These are phyloP conservation scores for Laburnicola sp. DNA, from an alignment of 2,329 filamentous ascomycete genomes.

Conservation along the genomic window DNA sequence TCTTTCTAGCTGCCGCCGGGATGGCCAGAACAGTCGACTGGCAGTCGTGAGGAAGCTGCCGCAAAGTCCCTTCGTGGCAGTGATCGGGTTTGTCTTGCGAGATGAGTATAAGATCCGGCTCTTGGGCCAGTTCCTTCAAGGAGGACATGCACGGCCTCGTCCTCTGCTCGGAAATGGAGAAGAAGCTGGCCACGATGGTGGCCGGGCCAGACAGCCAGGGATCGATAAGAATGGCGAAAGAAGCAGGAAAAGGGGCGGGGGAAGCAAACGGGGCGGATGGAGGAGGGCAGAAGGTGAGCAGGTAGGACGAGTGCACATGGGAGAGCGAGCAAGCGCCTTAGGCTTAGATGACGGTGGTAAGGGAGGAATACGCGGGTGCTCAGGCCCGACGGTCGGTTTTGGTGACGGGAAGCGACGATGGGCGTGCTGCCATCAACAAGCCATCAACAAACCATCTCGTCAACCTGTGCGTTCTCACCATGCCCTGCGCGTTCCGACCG, in stretches of 20 bases:
- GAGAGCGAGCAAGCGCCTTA: slow-evolving; percentile 1
- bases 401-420: slow-evolving; percentile 21
- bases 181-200: slow-evolving; percentile 62
- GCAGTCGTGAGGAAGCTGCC: slow-evolving; percentile 60
- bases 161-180: slow-evolving; percentile 63
- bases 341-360: slow-evolving; percentile 6
- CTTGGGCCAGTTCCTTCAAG: slow-evolving; percentile 55
- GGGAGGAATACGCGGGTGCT: slow-evolving; percentile 19
- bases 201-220: slow-evolving; percentile 69
- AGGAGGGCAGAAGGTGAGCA: slow-evolving; percentile 64
- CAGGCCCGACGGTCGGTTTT: not conserved
- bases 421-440: not conserved
- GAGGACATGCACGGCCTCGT: slow-evolving; percentile 61
- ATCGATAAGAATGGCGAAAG: slow-evolving; percentile 71
- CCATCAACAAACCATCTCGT: not conserved
- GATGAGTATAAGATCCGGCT: slow-evolving; percentile 61
- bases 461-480: not conserved
- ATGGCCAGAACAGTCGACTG: slow-evolving; percentile 68
- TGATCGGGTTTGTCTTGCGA: slow-evolving; percentile 69
- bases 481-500: no score
- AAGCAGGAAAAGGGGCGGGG: slow-evolving; percentile 47
- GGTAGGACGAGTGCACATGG: slow-evolving; percentile 48
- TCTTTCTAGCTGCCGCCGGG: slow-evolving; percentile 65
- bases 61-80: slow-evolving; percentile 70
- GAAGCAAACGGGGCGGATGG: slow-evolving; percentile 47